Base-by-base conservation (phyloP, 2,329 filamentous ascomycete species). In the Coleophoma eucalyptorum region DNA sequence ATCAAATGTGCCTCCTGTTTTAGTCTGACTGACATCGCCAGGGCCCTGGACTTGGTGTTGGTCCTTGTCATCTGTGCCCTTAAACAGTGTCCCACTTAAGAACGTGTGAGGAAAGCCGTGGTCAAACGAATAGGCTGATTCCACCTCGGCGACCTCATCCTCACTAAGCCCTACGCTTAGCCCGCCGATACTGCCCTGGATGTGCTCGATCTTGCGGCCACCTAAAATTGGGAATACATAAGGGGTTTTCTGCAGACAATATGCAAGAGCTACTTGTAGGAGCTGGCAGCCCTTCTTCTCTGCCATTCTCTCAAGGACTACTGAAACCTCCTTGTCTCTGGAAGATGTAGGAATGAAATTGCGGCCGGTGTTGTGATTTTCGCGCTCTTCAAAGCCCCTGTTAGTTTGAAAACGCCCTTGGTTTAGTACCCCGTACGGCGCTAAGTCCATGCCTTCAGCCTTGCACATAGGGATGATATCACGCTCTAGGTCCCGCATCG, bases 401-500 rank as follows among this genome's bases (percentile, higher is more conserved):
- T 67, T 65, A 8, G 65, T 66, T 57, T 75, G 69, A 64, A 77
- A 77, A 38, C 70, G 69, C 43, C 75, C 75, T 4, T 69, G 60
- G 15, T 73, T 72, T 5, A 77, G 58, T 1, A 70, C 72, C 38
- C 75, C 78, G 76, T 77, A 83, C 0, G 79, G 78, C 0, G 72
- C 66, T 12, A 78, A 50, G 68, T 51, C 76, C 77, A 84, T 83
- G 8, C 78, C 78, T 55, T 81, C 74, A 41, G 72, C 67, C 11
- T 67, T 66, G n/a, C 68, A 72, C 80, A 83, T 83, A 19, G 78
- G 78, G 15, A 83, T 70, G 54, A 81, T 78, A 15, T 81, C 78
- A 11, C 77, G 69, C 62, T 81, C 70, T 41, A 86, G 78, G 64
- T 89, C 85, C 20, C 86, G 79, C n/a, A 69, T 62, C 0, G 76